Conservation (phyloP, 1,284 basidiomycete genomes). For the Farysia itapuensis region DNA sequence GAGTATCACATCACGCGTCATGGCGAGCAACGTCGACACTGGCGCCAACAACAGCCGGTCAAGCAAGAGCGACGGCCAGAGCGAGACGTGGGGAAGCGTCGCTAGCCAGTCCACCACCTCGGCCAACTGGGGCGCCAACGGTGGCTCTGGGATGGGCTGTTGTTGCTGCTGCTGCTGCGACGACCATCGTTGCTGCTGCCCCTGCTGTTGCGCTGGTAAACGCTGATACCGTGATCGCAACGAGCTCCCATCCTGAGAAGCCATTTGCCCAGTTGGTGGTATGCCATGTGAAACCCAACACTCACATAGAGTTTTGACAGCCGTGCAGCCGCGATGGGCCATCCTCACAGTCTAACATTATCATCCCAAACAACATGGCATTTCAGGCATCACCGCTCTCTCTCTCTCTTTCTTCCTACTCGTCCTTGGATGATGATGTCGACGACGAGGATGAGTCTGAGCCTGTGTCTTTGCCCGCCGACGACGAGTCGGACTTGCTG, state of each 20-base stretch:
- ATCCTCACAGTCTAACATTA: no score
- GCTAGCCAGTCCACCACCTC: slow-evolving; percentile 34
- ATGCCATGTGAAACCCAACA: no score
- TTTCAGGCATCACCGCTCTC: no score
- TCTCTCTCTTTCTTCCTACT: neutral
- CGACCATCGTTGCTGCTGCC: slow-evolving; percentile 1
- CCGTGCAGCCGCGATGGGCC: no score
- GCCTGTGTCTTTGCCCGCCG: slow-evolving; percentile 1
- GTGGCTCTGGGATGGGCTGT: slow-evolving; percentile 22
- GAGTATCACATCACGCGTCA: slow-evolving; percentile 38
- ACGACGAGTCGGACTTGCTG: neutral
- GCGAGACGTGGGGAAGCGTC: slow-evolving; percentile 30
- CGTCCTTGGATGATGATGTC: neutral
- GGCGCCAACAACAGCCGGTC: slow-evolving; percentile 33
- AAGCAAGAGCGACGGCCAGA: slow-evolving; percentile 40
- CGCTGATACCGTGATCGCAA: slow-evolving; percentile 1
- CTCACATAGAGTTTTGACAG: no score
- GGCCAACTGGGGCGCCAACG: slow-evolving; percentile 21
- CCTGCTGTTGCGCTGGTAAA: neutral
- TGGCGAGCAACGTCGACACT: slow-evolving; percentile 13
- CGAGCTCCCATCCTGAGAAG: no score
- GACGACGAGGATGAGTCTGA: slow-evolving; percentile 5
- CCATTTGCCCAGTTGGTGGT: no score
- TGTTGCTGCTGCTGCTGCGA: neutral
- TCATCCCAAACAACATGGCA: no score